Base-by-base conservation (phyloP, 1,284 basidiomycete species). In the Leccinum griseonigrum region DNA sequence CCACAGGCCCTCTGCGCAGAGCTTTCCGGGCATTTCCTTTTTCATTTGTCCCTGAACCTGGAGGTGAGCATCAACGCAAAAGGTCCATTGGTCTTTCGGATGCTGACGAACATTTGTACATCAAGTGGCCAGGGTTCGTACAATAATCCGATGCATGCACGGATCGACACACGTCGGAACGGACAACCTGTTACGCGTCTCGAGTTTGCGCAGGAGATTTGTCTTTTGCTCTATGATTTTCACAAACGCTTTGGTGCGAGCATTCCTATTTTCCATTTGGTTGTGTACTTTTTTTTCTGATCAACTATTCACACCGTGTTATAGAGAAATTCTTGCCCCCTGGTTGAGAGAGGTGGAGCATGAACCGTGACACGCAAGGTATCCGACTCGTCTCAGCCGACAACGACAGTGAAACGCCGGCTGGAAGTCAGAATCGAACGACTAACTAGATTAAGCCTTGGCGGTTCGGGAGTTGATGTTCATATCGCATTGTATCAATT, bases 101-200 rank as follows among this genome's bases (percentile, higher is more conserved):
- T 14, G 8, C 4, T 22, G 4, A 36, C 52, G 3, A 5, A 38
- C 22, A 28, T 9, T 8, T 14, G 14, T 10, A 5, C 22, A 51
- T 16, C 34, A 18, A 69, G 67, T 68, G 66, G 68, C 67, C 66
- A 1, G 67, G 67, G 26, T 68, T 68, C 14, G 31, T 51, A 18
- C 5, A 60, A 66, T 29, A 29, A 52, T 16, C 56, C 58, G n/a
- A 60, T 59, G 55, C 50, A 36, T 32, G 10, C 5, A 16, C 60
- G 68, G 28, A 13, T 68, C 9, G 38, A 61, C 2, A 51, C 53
- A 3, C 6, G 56, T 22, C 13, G 1, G 10, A 11, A 16, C 0
- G 57, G 40, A 10, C 4, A 26, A 3, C 51, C 32, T 13, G 54
- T 68, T 16, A 68, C 61, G 11, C 67, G 68, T 46, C 64, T 64